Evolutionary conservation across 2,329 filamentous ascomycete genomes (phyloP).

Genomic region (Aspergillus glaucus): DNA sequence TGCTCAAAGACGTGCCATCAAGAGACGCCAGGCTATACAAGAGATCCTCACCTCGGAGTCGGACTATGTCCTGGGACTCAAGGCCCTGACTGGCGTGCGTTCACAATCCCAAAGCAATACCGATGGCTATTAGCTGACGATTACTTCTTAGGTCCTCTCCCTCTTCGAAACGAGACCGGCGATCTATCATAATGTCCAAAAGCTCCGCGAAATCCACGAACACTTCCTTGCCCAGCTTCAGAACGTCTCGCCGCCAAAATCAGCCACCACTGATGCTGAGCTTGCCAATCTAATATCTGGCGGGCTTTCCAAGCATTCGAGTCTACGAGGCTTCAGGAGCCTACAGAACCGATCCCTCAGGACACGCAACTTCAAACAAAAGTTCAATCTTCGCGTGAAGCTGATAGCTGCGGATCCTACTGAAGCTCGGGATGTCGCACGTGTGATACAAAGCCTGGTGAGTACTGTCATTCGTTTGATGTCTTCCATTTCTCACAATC

Average conservation of each 20-base stretch:
- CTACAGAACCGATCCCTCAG: conserved; percentile 22
- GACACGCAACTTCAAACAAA: conserved; percentile 23
- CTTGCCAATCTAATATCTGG: conserved; percentile 14
- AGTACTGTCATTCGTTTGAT: conserved; percentile 1
- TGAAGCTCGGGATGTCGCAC: conserved; percentile 49
- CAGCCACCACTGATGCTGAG: conserved; percentile 7
- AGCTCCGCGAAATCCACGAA: conserved; percentile 78
- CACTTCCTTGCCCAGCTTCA: conserved; percentile 71
- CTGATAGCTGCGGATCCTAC: conserved; percentile 45
- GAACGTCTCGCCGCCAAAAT: conserved; percentile 52
- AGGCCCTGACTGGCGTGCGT: conserved; percentile 75
- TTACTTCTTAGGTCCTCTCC: conserved; percentile 57
- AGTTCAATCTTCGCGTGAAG: conserved; percentile 24
- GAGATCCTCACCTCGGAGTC: conserved; percentile 84
- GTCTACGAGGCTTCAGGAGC: conserved; percentile 32
- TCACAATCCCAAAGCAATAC: not conserved
- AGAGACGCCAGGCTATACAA: conserved; percentile 72
- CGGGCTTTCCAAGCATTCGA: conserved; percentile 42
- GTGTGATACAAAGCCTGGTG: conserved; percentile 50
- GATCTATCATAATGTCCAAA: conserved; percentile 71
- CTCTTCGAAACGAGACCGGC: conserved; percentile 66
- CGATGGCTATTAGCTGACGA: conserved; percentile 23
- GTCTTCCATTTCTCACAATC: conserved; percentile 43
- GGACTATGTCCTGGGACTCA: conserved; percentile 79
- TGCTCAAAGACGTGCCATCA: conserved; percentile 64